Conservation (phyloP, 2,329 filamentous ascomycete genomes). For the Dryadomyces quercivorus region DNA sequence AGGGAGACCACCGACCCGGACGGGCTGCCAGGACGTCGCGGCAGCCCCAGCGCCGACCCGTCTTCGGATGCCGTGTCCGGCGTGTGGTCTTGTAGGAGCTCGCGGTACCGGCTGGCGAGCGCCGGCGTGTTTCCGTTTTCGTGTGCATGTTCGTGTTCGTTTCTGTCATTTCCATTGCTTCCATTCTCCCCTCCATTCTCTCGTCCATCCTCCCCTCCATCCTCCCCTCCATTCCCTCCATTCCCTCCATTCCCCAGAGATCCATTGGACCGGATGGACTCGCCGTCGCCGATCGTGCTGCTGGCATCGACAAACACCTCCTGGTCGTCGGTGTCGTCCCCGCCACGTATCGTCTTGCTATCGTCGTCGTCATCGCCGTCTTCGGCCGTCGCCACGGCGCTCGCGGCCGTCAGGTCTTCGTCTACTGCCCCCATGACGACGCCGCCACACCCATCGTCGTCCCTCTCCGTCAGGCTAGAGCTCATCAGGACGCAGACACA, state of each 20-base stretch:
- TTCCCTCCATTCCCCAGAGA: not conserved
- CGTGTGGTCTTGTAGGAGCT: conserved; percentile 28
- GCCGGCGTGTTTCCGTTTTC: conserved; percentile 11
- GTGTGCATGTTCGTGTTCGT: conserved; percentile 18
- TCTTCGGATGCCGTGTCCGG: conserved; percentile 39
- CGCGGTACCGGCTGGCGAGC: conserved; percentile 29
- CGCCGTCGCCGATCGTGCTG: not conserved
- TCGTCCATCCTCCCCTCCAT: no score
- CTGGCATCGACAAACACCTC: not conserved
- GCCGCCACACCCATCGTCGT: conserved; percentile 6
- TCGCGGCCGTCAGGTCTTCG: conserved; percentile 7
- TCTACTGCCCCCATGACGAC: conserved; percentile 5
- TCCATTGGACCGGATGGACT: not conserved
- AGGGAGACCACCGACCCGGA: conserved; percentile 57
- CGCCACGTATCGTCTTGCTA: conserved; percentile 28
- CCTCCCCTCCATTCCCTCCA: no score
- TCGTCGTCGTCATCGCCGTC: conserved; percentile 25
- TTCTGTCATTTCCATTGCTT: not conserved
- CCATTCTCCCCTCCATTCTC: no score
- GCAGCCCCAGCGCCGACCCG: conserved; percentile 36
- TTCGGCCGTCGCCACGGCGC: not conserved
- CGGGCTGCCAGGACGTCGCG: conserved; percentile 51
- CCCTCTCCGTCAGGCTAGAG: conserved; percentile 13
- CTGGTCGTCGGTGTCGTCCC: conserved; percentile 11
- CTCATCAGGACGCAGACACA: conserved; percentile 11